phyloP scores from a whole-genome alignment of 345 rosid genomes.

The Dovyalis caffra region DNA sequence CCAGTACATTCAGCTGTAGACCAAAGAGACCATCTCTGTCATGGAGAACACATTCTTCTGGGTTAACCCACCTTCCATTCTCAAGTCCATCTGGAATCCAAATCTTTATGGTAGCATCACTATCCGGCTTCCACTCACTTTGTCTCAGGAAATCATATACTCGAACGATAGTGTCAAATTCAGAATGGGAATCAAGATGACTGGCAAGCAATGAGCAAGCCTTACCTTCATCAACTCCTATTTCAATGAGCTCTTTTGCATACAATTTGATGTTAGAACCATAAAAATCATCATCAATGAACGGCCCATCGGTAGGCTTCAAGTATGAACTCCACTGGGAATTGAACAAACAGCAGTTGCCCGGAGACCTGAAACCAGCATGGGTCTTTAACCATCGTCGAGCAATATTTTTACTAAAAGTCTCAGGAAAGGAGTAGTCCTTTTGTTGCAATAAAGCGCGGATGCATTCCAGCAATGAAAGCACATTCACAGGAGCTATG shows the following conservation, averaged over 20 bases:
- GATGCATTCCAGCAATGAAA: constrained; percentile 51
- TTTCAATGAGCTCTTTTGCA: constrained; percentile 38
- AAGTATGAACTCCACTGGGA: constrained; percentile 32
- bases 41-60: constrained; percentile 44
- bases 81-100: constrained; percentile 53
- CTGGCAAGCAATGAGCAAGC: constrained; percentile 38
- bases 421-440: constrained; percentile 24
- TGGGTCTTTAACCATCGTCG: constrained; percentile 56
- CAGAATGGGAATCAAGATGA: constrained; percentile 39
- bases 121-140: constrained; percentile 35
- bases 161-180: constrained; percentile 40
- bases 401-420: constrained; percentile 35
- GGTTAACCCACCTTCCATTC: constrained; percentile 48
- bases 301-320: constrained; percentile 61
- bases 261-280: constrained; percentile 33
- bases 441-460: constrained; percentile 25
- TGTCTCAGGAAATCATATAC: constrained; percentile 44
- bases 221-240: constrained; percentile 46
- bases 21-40: constrained; percentile 54
- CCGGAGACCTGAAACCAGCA: constrained; percentile 53
- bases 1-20: constrained; percentile 43
- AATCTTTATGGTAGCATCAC: constrained; percentile 24
- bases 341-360: constrained; percentile 45
- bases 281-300: constrained; percentile 62
- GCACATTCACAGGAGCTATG: constrained; percentile 31